Evolutionary conservation across 2,329 filamentous ascomycete species (phyloP).

Genomic region (Fusarium sacchari): DNA sequence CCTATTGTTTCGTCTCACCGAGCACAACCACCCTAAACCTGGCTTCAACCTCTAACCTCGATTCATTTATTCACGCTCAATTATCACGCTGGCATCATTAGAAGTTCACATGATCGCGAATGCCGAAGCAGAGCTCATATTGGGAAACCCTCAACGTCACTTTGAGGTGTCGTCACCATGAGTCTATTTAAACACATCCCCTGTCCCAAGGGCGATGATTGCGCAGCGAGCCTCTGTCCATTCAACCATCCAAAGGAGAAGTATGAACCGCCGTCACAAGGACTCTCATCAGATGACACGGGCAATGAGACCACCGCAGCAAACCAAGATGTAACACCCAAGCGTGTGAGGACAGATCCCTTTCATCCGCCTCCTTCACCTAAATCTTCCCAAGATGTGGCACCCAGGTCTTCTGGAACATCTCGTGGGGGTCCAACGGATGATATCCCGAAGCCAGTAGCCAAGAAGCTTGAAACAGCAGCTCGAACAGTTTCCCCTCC

Average conservation of each 20-base stretch:
- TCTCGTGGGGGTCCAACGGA: slow-evolving; percentile 2
- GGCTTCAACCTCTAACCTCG: slow-evolving; percentile 4
- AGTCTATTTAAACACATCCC: slow-evolving; percentile 59
- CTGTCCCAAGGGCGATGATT: slow-evolving; percentile 59
- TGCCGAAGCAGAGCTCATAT: not conserved
- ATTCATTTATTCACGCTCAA: not conserved
- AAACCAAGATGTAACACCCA: slow-evolving; percentile 46
- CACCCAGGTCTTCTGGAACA: slow-evolving; percentile 8
- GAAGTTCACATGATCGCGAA: not conserved
- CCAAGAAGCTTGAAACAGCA: slow-evolving; percentile 36
- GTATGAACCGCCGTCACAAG: slow-evolving; percentile 3
- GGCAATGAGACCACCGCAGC: slow-evolving; percentile 9
- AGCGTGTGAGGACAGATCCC: slow-evolving; percentile 45
- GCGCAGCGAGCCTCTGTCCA: slow-evolving; percentile 61
- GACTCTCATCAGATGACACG: not conserved
- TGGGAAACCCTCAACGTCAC: not conserved
- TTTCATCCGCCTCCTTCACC: slow-evolving; percentile 14
- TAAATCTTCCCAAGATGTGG: slow-evolving; percentile 5
- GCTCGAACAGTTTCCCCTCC: slow-evolving; percentile 50
- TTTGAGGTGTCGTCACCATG: slow-evolving; percentile 41
- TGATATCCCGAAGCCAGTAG: not conserved
- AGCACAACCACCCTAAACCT: slow-evolving; percentile 9
- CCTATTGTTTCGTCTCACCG: slow-evolving; percentile 1
- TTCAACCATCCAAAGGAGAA: slow-evolving; percentile 57
- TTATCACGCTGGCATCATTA: not conserved